These are phyloP conservation scores for Rhizomucor pusillus DNA, from an alignment of 371 early-diverging fungal genomes.

Conservation along the genomic window DNA sequence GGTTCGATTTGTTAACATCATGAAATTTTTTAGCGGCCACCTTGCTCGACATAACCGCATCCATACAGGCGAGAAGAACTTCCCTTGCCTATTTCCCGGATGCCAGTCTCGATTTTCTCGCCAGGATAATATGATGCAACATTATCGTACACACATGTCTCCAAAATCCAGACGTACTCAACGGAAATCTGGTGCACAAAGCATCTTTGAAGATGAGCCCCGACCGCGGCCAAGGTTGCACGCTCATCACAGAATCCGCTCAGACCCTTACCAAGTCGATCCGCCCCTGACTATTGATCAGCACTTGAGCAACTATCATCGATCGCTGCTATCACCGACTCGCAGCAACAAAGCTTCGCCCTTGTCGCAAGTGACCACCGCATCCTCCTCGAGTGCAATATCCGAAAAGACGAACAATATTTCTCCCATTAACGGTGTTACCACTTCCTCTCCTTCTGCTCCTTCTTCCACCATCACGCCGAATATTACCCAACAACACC, in stretches of 20 bases:
- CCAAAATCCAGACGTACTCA: slow-evolving; percentile 58
- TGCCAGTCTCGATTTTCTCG: slow-evolving; percentile 84
- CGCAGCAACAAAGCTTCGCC: slow-evolving; percentile 5
- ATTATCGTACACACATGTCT: slow-evolving; percentile 77
- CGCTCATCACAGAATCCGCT: slow-evolving; percentile 44
- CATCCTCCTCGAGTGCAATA: slow-evolving; percentile 8
- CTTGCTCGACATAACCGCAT: slow-evolving; percentile 86
- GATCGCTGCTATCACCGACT: slow-evolving; percentile 11
- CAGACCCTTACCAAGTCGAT: slow-evolving; percentile 36
- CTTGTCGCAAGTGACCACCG: slow-evolving; percentile 8
- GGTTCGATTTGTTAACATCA: too few relatives aligned
- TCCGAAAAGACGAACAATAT: slow-evolving; percentile 14
- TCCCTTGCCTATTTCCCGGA: slow-evolving; percentile 70
- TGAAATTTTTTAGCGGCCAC: slow-evolving; percentile 64
- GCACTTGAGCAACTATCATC: slow-evolving; percentile 40
- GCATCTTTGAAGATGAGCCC: slow-evolving; percentile 19
- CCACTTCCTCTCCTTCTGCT: neutral
- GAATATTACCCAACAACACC: slow-evolving; percentile 4
- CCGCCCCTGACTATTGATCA: slow-evolving; percentile 48
- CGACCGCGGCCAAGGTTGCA: slow-evolving; percentile 36
- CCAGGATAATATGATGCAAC: slow-evolving; percentile 90
- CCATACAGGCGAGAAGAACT: slow-evolving; percentile 91
- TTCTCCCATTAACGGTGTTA: neutral
- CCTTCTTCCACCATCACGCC: neutral
- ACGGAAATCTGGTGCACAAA: neutral